Evolutionary conservation across 176 grass and related monocot genomes (phyloP), one percentile per base, ranked within the genome.

Genomic region (Bothriochloa decipiens): DNA sequence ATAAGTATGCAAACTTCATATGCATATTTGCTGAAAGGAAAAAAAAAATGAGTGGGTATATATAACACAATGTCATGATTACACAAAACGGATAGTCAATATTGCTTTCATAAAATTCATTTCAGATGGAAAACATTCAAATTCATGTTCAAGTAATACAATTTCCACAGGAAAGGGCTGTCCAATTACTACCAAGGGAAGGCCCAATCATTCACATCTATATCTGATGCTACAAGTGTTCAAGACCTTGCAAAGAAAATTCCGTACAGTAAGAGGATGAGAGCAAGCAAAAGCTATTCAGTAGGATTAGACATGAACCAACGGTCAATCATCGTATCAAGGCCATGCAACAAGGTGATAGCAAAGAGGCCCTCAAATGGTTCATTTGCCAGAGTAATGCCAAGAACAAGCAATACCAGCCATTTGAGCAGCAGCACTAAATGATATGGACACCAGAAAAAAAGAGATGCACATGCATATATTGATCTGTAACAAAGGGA

Each of bases 101-200:
- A 47, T 50, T 22, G 68, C 5, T 57, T 74, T 3, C 37, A 67
- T 27, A 67, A 45, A 84, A 20, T 74, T 8, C 27, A 85, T 62
- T 75, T 35, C 23, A 87, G 6, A 42, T 32, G 55, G 17, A 70
- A 32, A 86, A 65, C 64, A 82, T 43, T 80, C 7, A 55, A 73
- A 52, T 10, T 65, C 8, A n/a, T 55, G 55, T 42, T 72, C 35
- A 73, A 17, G 15, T 58, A 66, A 41, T 45, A 53, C 14, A 36
- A 26, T 72, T 74, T 72, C 66, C 43, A 72, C 92, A 94, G 89
- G 85, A 91, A 76, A 87, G 92, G 92, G 10, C 65, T 94, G 11
- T 94, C 89, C 45, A 90, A 55, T 41, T 91, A 86, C 78, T 94
- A 89, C 72, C 81, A 87, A 76, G 92, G 92, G 6, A 91, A 94